These are phyloP conservation scores for Elsinoe necatrix DNA, from an alignment of 2,329 filamentous ascomycete species.

Conservation along the genomic window DNA sequence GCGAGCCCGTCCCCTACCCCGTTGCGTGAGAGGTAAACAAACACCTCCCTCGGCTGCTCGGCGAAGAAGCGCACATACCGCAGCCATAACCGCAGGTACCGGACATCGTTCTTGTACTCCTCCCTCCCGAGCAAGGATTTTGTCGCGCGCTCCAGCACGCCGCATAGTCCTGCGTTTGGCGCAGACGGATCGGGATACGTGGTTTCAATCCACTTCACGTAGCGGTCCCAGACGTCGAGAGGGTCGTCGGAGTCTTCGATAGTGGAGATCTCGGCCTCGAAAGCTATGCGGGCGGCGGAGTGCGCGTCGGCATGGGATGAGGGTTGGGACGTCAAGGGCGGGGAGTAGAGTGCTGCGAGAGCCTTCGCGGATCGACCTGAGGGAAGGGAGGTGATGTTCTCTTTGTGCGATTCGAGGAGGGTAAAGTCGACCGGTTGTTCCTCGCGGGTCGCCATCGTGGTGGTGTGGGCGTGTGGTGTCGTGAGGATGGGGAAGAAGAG, in stretches of 20 bases:
- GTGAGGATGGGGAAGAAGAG: slow-evolving; percentile 2
- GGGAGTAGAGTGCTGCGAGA: slow-evolving; percentile 71
- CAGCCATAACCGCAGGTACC: slow-evolving; percentile 89
- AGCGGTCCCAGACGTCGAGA: slow-evolving; percentile 89
- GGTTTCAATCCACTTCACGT: slow-evolving; percentile 93
- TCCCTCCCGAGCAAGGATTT: slow-evolving; percentile 75
- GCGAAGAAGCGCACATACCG: slow-evolving; percentile 90
- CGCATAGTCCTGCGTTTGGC: slow-evolving; percentile 78
- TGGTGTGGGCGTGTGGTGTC: not conserved
- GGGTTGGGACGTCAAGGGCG: slow-evolving; percentile 29
- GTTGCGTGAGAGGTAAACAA: slow-evolving; percentile 82
- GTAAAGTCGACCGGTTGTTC: slow-evolving; percentile 59
- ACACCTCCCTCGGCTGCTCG: slow-evolving; percentile 86
- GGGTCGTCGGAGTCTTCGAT: slow-evolving; percentile 37
- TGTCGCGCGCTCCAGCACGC: slow-evolving; percentile 84
- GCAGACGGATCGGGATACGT: slow-evolving; percentile 91
- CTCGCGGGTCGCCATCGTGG: slow-evolving; percentile 30
- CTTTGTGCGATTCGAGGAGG: slow-evolving; percentile 91
- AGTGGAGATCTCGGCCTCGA: slow-evolving; percentile 60
- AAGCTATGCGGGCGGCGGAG: slow-evolving; percentile 70
- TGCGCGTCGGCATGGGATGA: slow-evolving; percentile 50
- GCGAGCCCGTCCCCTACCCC: slow-evolving; percentile 78
- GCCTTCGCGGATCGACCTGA: slow-evolving; percentile 83
- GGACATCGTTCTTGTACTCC: slow-evolving; percentile 90
- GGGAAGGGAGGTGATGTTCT: slow-evolving; percentile 92